Evolutionary conservation across 164 flowering plant species (phyloP), one percentile per base, ranked within the genome.

Genomic region (Vitis rupestris): DNA sequence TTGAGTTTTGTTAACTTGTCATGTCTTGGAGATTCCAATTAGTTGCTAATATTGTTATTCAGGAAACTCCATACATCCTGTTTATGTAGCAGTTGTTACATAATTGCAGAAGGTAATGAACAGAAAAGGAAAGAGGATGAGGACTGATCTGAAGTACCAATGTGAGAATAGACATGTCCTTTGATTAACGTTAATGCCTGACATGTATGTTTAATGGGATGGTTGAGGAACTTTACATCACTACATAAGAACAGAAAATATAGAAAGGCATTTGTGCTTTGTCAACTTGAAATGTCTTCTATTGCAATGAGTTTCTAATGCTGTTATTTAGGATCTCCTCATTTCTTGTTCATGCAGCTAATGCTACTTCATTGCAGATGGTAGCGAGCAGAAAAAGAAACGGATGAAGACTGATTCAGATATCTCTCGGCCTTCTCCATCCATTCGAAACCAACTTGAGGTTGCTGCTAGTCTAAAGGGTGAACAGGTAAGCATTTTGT

Each of bases 371-470:
- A n/a, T 70, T 73, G 80, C 86, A 87, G 91, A 89, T 73, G 88
- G 87, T 29, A 87, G 68, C 77, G 98, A 92, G 63, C 95, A 86
- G 84, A 94, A 88, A 77, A 88, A 88, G 86, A 95, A 91, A 73
- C 76, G 91, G 64, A 75, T 87, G 87, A 95, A 95, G 82, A 70
- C 79, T 64, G 99, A 95, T 82, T 75, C 96, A 61, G 99, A 94
- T 66, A 73, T 81, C 51, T 64, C 91, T 51, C 86, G 94, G 80
- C 77, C 78, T 65, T 82, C 97, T 66, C 80, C 97, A 74, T 74
- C 93, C 52, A 58, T 88, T 77, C 83, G 97, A 74, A 87, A 64
- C 80, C 93, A 86, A 72, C 90, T 88, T 48, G 98, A 94, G 49
- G 69, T 78, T 62, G 83, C 80, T 74, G 88, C 89, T 74, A 85